Conservation (phyloP, 768 basidiomycete species). For the Termitomyces sp. region DNA sequence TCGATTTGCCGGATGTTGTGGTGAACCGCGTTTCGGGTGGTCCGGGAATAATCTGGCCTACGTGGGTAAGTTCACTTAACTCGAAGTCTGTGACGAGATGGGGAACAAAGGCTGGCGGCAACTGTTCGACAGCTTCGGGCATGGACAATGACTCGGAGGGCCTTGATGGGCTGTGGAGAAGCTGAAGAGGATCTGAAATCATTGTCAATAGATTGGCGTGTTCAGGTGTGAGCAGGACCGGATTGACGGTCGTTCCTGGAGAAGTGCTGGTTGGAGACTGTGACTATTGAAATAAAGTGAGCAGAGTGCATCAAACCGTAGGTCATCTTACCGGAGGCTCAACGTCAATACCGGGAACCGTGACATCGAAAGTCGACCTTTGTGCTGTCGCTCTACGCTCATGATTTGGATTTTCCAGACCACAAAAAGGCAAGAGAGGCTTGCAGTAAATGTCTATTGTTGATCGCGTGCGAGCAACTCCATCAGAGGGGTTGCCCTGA, state of each 20-base stretch:
- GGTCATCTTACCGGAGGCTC: constrained; percentile 38
- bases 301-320: background rate
- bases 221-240: constrained; percentile 39
- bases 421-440: background rate
- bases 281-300: constrained; percentile 24
- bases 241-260: constrained; percentile 24
- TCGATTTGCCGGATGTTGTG: background rate
- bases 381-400: constrained; percentile 17
- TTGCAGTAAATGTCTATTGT: constrained; percentile 1
- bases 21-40: background rate
- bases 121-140: constrained; percentile 16
- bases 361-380: constrained; percentile 25
- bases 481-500: constrained; percentile 12
- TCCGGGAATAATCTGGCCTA: constrained; percentile 6
- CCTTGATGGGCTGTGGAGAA: background rate
- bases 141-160: background rate
- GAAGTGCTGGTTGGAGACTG: constrained; percentile 32
- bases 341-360: constrained; percentile 37
- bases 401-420: constrained; percentile 12
- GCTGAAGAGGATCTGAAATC: constrained; percentile 9
- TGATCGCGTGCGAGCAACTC: constrained; percentile 14
- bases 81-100: constrained; percentile 18
- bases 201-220: constrained; percentile 20
- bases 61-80: background rate
- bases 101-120: constrained; percentile 33